Evolutionary conservation across 1,284 basidiomycete species (phyloP).

Genomic region (Stygiomarasmius scandens): DNA sequence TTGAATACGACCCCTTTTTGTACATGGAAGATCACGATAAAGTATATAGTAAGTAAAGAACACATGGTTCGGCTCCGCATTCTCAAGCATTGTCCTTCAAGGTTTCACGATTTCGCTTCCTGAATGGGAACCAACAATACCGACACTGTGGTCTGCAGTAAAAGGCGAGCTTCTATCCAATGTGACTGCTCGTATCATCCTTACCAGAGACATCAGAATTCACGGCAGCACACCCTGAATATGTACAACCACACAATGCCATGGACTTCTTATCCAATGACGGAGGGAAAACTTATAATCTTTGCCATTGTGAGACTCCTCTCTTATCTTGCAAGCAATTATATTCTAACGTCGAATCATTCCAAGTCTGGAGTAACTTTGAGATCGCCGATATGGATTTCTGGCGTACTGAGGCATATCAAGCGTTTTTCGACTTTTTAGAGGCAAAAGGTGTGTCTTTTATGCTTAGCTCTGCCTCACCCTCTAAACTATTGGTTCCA

Average conservation of each 20-base stretch:
- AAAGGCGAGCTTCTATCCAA: constrained; percentile 47
- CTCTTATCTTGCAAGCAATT: background rate
- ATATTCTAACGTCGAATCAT: background rate
- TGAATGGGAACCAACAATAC: constrained; percentile 81
- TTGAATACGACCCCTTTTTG: constrained; percentile 80
- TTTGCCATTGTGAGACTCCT: constrained; percentile 71
- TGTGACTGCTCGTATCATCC: background rate
- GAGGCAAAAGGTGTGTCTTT: constrained; percentile 80
- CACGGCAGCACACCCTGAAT: constrained; percentile 65
- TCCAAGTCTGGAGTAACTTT: constrained; percentile 79
- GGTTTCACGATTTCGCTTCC: constrained; percentile 80
- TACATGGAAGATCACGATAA: constrained; percentile 80
- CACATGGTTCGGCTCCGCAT: background rate
- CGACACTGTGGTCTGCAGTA: constrained; percentile 73
- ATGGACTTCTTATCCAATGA: constrained; percentile 80
- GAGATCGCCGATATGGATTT: constrained; percentile 86
- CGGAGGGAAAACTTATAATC: constrained; percentile 70
- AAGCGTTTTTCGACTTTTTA: constrained; percentile 76
- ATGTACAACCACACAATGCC: constrained; percentile 70
- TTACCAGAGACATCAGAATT: constrained; percentile 55
- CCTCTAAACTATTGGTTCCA: too few relatives aligned
- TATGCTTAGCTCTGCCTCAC: too few relatives aligned
- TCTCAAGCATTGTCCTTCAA: constrained; percentile 20
- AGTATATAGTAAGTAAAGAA: constrained; percentile 56
- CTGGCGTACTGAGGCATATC: constrained; percentile 79